These are phyloP conservation scores for Coccomyxa sp. DNA, from an alignment of 139 green algal species.

Conservation along the genomic window DNA sequence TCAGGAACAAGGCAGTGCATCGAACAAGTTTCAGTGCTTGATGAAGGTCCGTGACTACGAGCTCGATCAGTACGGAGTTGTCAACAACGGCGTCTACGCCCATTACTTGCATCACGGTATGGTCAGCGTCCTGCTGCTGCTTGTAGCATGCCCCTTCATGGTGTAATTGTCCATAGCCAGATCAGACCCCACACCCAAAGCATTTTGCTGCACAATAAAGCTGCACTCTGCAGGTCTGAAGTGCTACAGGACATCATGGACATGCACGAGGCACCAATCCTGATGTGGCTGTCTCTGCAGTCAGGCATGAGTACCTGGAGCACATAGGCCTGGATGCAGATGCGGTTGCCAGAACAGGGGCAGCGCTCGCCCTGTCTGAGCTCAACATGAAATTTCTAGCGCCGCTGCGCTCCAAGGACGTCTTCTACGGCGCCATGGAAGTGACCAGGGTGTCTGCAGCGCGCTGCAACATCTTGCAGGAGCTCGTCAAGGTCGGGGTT, in stretches of 20 bases:
- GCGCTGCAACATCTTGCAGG: constrained; percentile 21
- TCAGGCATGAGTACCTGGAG: constrained; percentile 38
- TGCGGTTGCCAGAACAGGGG: constrained; percentile 30
- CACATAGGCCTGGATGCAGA: constrained; percentile 32
- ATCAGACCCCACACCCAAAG: neutral
- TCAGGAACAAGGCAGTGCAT: too few relatives aligned
- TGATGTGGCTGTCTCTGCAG: constrained; percentile 12
- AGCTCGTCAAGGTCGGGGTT: constrained; percentile 9
- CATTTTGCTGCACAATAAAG: neutral
- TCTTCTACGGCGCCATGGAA: constrained; percentile 18
- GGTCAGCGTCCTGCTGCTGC: neutral
- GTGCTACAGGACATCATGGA: neutral
- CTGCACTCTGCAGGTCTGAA: too few relatives aligned
- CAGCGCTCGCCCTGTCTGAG: constrained; percentile 44
- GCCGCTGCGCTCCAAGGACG: constrained; percentile 26
- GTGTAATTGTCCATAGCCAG: too few relatives aligned
- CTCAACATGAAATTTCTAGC: constrained; percentile 34
- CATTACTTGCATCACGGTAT: constrained; percentile 49
- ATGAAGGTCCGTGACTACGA: constrained; percentile 43
- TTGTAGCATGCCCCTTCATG: neutral
- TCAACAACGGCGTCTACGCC: constrained; percentile 47
- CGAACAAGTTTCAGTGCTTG: neutral
- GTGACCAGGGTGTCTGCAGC: constrained; percentile 21
- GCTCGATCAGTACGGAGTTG: constrained; percentile 36
- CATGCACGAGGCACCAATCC: neutral